Base-by-base conservation (phyloP, 768 basidiomycete species). In the Podaxis sp. region DNA sequence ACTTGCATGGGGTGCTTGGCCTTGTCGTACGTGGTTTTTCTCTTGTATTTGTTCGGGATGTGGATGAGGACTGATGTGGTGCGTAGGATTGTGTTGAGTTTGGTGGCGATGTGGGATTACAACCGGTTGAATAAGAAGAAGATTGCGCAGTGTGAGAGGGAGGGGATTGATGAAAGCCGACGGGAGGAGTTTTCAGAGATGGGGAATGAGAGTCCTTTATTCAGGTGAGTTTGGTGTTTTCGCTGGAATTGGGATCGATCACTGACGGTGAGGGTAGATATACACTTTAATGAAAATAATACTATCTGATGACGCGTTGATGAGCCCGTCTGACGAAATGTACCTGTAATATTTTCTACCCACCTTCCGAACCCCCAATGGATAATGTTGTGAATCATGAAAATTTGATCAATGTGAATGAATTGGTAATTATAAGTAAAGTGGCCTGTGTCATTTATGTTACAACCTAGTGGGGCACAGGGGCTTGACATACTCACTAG, bases 141-240 rank as follows among this genome's bases (percentile, higher is more conserved):
- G 57, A 78, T 79, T 49, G 78, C 73, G 11, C 65, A 72, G 11
- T 87, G 85, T 64, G 70, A 70, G 4, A 72, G 73, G 4, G 76
- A 79, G 57, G 77, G 77, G 2, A 82, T 87, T 55, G 75, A 76
- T 7, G 73, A 75, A 12, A 75, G 71, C 51, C 73, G 70, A 51
- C 71, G 66, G 55, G 74, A 75, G 4, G 77, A 83, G 46, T 86
- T 81, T 66, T 72, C 68, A 40, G 71, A 83, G 4, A 73, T 86
- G 71, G 86, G 84, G 5, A 82, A 83, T 63, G 73, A 79, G 42
- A 84, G 82, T 60, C 86, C 86, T 48, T 72, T 87, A 40, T 87
- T 83, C 75, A 79, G 83, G 82, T 82, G 54, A 57, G 73, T 64
- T 48, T 38, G 13, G 30, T 36, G 13, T 17, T 53, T 12, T 40